Evolutionary conservation across 805 yeast species (phyloP).

Genomic region (Nakazawaea wyomingensis): DNA sequence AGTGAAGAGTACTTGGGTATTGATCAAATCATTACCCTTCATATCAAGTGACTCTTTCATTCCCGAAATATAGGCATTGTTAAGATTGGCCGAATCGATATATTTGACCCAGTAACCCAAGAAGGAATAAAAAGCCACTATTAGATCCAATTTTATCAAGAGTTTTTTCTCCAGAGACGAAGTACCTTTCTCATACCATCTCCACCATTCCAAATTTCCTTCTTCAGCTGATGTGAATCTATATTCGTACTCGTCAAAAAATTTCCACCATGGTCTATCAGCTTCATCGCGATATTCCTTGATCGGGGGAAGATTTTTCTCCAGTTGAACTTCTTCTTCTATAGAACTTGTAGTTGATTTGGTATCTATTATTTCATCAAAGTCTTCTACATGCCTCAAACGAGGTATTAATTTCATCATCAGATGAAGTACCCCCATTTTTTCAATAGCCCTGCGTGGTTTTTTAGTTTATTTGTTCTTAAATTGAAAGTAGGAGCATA

Average conservation of each 20-base stretch:
- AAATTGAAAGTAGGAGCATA: too few species aligned
- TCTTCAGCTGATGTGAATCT: slow-evolving; percentile 32
- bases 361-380: background rate
- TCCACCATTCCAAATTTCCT: slow-evolving; percentile 39
- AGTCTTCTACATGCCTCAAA: slow-evolving; percentile 2
- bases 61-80: slow-evolving; percentile 64
- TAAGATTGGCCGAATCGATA: slow-evolving; percentile 54
- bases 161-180: slow-evolving; percentile 16
- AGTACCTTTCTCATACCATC: slow-evolving; percentile 43
- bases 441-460: too few species aligned
- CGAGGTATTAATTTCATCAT: slow-evolving; percentile 17
- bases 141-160: slow-evolving; percentile 48
- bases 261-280: slow-evolving; percentile 47
- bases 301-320: slow-evolving; percentile 13
- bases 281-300: slow-evolving; percentile 51
- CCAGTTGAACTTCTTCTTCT: background rate
- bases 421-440: too few species aligned
- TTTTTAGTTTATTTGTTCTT: too few species aligned
- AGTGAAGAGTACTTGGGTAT: slow-evolving; percentile 54
- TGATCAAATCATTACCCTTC: slow-evolving; percentile 58
- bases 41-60: slow-evolving; percentile 51
- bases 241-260: slow-evolving; percentile 61
- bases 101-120: slow-evolving; percentile 66
- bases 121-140: slow-evolving; percentile 50
- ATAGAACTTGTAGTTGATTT: background rate